Conservation (phyloP, 1,284 basidiomycete species). For the Moesziomyces aphidis region DNA sequence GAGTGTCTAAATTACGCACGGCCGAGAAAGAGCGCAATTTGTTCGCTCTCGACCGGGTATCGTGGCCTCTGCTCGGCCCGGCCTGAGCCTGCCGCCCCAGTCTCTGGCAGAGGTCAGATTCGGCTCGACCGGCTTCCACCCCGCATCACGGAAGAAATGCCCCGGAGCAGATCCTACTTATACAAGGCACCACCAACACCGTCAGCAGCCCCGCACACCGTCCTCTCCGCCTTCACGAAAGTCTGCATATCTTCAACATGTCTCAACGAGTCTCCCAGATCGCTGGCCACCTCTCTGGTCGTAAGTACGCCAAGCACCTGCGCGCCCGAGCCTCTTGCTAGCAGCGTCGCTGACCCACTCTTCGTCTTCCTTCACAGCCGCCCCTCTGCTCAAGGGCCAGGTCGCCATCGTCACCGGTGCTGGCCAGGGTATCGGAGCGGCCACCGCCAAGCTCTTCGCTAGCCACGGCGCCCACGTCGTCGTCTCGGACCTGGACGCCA, state of each 20-base stretch:
- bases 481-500: constrained; percentile 75
- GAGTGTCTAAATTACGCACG: not conserved
- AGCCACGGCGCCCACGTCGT: constrained; percentile 88
- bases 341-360: not conserved
- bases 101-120: not conserved
- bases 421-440: constrained; percentile 56
- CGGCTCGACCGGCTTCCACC: constrained; percentile 22
- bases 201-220: too few relatives aligned
- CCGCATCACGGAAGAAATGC: constrained; percentile 6
- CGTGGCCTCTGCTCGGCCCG: constrained; percentile 4
- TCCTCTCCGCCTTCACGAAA: too few relatives aligned
- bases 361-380: constrained; percentile 12
- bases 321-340: not conserved
- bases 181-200: not conserved
- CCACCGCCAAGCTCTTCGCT: constrained; percentile 80
- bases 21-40: constrained; percentile 8
- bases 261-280: constrained; percentile 49
- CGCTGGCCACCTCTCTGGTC: constrained; percentile 47
- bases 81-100: constrained; percentile 1
- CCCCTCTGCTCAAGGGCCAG: constrained; percentile 72
- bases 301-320: constrained; percentile 23
- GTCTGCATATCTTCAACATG: constrained; percentile 13
- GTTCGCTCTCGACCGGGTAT: constrained; percentile 10
- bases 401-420: constrained; percentile 86
- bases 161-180: not conserved